Evolutionary conservation across 176 grass and related monocot genomes (phyloP), one percentile per base, ranked within the genome.

Genomic region (Aegilops tauschii): DNA sequence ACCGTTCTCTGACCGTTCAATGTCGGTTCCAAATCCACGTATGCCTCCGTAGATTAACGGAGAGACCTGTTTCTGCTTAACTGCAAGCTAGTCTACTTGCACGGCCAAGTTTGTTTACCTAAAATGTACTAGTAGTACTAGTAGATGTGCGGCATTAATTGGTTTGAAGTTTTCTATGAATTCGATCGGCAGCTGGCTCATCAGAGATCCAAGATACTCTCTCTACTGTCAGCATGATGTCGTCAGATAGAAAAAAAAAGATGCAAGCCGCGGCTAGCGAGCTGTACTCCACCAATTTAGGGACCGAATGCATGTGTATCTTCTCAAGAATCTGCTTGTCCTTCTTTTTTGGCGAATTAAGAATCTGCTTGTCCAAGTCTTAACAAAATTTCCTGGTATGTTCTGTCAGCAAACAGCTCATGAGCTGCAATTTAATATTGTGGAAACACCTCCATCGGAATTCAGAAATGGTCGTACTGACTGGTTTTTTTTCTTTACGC

Each of bases 331-430:
- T 84, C 59, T 35, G 37, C 3, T 5, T 65, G 45, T 14, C 12
- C 45, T 49, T 47, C 0, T 49, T 13, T 49, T 49, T 14, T 49
- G 1, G 45, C 12, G 45, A 49, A 49, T 49, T 49, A 76, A 49
- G 71, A 65, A 76, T 84, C 59, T 35, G 27, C 5, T 13, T 65
- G 8, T 9, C 2, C 25, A 45, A n/a, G 54, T 63, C 23, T 63
- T 61, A 75, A 49, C 13, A 65, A 76, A 82, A 29, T 8, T 9
- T 47, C 23, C 4, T 18, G 9, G 13, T 10, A 12, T 0, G 50
- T 18, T 44, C n/a, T 44, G 52, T 83, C 68, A 62, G 52, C 35
- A 74, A 45, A 74, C 69, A 74, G 54, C 54, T 76, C 69, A 74
- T 5, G 35, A 42, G 8, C 3, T 64, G 36, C 36, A 64, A 44